Conservation (phyloP, 495 filamentous ascomycete species). For the Aspergillus sclerotioniger region DNA sequence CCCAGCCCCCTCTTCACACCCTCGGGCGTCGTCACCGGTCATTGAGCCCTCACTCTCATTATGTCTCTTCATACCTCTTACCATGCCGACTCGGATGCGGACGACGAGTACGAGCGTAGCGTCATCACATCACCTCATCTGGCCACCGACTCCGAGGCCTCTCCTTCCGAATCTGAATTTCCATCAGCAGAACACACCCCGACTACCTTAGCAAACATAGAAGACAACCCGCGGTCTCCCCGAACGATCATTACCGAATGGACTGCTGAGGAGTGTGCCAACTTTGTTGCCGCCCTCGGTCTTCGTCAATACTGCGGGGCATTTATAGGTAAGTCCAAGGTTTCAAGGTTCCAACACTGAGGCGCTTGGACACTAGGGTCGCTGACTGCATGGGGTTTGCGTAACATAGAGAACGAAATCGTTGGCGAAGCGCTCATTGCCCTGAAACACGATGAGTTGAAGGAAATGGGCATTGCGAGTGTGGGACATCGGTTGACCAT, state of each 20-base stretch:
- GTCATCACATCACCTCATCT: conserved; percentile 70
- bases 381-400: conserved; percentile 5
- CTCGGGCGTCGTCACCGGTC: conserved; percentile 17
- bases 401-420: conserved; percentile 77
- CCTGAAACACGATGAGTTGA: conserved; percentile 87
- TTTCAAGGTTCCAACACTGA: background rate
- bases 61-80: conserved; percentile 56
- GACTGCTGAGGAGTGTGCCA: conserved; percentile 83
- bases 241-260: conserved; percentile 82
- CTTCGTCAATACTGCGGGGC: conserved; percentile 78
- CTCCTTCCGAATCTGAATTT: conserved; percentile 77
- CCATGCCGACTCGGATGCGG: conserved; percentile 85
- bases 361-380: background rate
- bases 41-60: conserved; percentile 5
- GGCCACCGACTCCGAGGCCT: conserved; percentile 73
- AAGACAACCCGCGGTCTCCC: conserved; percentile 66
- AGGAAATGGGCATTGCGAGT: conserved; percentile 88
- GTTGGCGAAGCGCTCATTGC: conserved; percentile 88
- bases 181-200: conserved; percentile 84
- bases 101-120: conserved; percentile 90
- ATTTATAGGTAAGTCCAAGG: conserved; percentile 64
- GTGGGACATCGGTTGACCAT: conserved; percentile 94
- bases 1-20: conserved; percentile 8
- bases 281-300: conserved; percentile 77
- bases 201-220: conserved; percentile 72